Evolutionary conservation across 176 grass and related monocot species (phyloP).

Genomic region (Oryza australiensis): DNA sequence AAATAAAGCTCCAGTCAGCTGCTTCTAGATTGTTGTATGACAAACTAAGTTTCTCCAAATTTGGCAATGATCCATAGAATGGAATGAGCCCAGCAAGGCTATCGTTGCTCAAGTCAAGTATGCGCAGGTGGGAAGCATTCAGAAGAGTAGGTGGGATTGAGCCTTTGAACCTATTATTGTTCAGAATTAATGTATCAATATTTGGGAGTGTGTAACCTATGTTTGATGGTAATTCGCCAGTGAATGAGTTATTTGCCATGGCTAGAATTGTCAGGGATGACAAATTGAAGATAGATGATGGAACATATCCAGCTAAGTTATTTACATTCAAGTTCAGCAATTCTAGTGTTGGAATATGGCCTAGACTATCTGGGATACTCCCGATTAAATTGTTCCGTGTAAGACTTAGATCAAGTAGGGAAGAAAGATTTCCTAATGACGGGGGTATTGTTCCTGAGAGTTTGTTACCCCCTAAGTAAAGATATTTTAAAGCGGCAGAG

Average conservation of each 20-base stretch:
- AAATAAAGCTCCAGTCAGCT: slow-evolving; percentile 35
- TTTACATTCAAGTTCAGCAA: slow-evolving; percentile 7
- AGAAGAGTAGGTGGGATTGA: neutral
- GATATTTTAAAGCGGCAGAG: neutral
- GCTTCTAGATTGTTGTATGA: slow-evolving; percentile 29
- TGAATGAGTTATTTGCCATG: neutral
- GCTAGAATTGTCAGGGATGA: neutral
- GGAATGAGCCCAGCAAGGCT: neutral
- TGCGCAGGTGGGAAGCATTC: neutral
- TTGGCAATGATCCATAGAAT: neutral
- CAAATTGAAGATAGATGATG: slow-evolving; percentile 9
- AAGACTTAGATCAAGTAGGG: slow-evolving; percentile 26
- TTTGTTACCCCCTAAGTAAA: slow-evolving; percentile 24
- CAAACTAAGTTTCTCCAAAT: neutral
- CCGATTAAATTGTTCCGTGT: slow-evolving; percentile 42
- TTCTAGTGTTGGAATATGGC: slow-evolving; percentile 18
- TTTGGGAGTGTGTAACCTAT: neutral
- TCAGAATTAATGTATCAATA: neutral
- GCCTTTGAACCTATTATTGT: neutral
- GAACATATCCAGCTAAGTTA: slow-evolving; percentile 29
- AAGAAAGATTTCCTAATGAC: slow-evolving; percentile 47
- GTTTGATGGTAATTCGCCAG: neutral
- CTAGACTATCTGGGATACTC: slow-evolving; percentile 43
- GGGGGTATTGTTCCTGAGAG: slow-evolving; percentile 42
- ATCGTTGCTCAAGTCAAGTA: neutral